A percentile compares a stretch with the other conserved stretches of the same genome.
Evolutionary conservation across 2,329 filamentous ascomycete genomes (phyloP).

Genomic region (Pyrenophora teres): DNA sequence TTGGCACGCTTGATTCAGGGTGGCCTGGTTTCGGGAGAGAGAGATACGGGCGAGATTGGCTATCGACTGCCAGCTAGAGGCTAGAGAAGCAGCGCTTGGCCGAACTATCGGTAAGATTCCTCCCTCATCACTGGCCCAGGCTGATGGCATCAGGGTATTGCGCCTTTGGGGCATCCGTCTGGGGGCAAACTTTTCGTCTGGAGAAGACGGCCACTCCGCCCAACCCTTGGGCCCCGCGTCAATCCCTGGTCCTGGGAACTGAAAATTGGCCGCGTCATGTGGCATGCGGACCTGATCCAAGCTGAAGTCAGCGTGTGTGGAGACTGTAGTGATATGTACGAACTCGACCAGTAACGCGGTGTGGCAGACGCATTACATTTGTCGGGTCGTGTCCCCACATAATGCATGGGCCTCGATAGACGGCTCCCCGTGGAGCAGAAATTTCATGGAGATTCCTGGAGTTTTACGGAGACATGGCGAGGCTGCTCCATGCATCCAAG

Average conservation of each 20-base stretch:
- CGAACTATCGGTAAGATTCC: conserved; percentile 33
- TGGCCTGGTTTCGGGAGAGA: conserved; percentile 21
- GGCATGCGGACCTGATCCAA: conserved; percentile 1
- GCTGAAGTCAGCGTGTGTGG: not conserved
- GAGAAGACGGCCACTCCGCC: conserved; percentile 8
- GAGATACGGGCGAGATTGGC: conserved; percentile 13
- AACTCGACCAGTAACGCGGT: not conserved
- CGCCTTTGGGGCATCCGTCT: conserved; percentile 3
- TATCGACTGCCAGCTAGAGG: conserved; percentile 2
- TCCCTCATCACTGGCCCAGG: conserved; percentile 2
- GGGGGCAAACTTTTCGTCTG: conserved; percentile 4
- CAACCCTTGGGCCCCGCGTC: conserved; percentile 4
- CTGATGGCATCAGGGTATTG: not conserved
- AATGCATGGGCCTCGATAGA: not conserved
- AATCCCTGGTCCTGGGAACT: conserved; percentile 1
- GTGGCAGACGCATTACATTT: not conserved
- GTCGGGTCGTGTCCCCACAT: not conserved
- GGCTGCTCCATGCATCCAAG: too few relatives aligned
- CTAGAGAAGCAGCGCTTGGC: conserved; percentile 18
- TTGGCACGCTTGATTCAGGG: conserved; percentile 19
- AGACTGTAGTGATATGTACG: not conserved
- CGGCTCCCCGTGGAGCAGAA: not conserved
- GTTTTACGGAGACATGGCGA: not conserved
- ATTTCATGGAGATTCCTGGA: not conserved
- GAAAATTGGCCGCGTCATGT: conserved; percentile 3